Evolutionary conservation across 108 stramenopile species (phyloP).

Genomic region (Parmales sp.): DNA sequence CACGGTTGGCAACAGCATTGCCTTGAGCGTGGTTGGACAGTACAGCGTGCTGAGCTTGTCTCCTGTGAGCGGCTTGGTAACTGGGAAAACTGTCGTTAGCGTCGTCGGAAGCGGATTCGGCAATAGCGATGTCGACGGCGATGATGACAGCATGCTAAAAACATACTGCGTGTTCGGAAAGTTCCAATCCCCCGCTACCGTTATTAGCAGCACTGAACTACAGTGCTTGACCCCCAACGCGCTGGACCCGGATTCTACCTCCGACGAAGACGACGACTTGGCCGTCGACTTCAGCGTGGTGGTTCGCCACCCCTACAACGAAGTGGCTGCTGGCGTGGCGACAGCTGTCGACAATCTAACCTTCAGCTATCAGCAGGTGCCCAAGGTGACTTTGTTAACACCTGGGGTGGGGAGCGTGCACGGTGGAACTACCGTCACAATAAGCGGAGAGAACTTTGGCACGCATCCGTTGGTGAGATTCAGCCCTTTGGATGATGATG

Average conservation of each 20-base stretch:
- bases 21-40: background rate
- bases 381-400: background rate
- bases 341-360: background rate
- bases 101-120: background rate
- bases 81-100: background rate
- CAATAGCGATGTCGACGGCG: too few species aligned
- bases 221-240: background rate
- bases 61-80: background rate
- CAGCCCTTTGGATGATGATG: background rate
- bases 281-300: background rate
- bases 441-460: constrained; percentile 1
- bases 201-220: background rate
- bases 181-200: background rate
- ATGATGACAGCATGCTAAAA: too few species aligned
- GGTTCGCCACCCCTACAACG: background rate
- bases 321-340: background rate
- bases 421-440: constrained; percentile 1
- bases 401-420: background rate
- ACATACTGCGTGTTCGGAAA: too few species aligned
- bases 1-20: background rate
- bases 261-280: background rate
- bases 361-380: background rate
- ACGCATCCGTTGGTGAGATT: background rate
- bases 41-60: background rate
- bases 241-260: background rate